Evolutionary conservation across 305 asterid genomes (phyloP).

Genomic region (Fraxinus floribunda): DNA sequence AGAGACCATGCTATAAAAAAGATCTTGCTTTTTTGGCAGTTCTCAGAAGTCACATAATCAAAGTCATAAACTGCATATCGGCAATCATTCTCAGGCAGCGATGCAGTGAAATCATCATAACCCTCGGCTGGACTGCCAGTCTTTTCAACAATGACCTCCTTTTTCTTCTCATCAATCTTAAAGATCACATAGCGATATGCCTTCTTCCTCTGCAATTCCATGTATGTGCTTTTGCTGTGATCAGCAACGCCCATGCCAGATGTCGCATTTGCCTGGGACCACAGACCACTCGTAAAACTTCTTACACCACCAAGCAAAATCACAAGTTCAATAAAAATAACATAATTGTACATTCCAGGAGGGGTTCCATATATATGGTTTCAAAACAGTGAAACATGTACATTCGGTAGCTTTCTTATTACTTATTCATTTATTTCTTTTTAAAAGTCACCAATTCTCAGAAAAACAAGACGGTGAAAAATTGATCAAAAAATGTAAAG

Average conservation of each 20-base stretch:
- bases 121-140: neutral
- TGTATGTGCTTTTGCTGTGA: slow-evolving; percentile 1
- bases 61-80: slow-evolving; percentile 5
- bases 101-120: slow-evolving; percentile 4
- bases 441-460: neutral
- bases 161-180: slow-evolving; percentile 6
- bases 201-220: slow-evolving; percentile 3
- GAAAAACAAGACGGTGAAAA: neutral
- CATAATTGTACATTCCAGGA: neutral
- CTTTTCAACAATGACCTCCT: neutral
- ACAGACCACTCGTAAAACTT: neutral
- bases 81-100: slow-evolving; percentile 1
- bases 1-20: neutral
- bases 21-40: slow-evolving; percentile 4
- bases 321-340: neutral
- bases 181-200: neutral
- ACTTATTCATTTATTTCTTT: neutral
- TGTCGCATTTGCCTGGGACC: neutral
- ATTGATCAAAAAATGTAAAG: neutral
- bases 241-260: slow-evolving; percentile 7
- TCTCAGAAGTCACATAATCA: neutral
- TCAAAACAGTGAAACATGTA: neutral
- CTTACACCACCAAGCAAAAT: neutral
- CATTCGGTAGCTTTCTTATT: neutral
- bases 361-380: neutral